phyloP scores from a whole-genome alignment of 1,284 basidiomycete species.

The Pseudozyma thailandica region DNA sequence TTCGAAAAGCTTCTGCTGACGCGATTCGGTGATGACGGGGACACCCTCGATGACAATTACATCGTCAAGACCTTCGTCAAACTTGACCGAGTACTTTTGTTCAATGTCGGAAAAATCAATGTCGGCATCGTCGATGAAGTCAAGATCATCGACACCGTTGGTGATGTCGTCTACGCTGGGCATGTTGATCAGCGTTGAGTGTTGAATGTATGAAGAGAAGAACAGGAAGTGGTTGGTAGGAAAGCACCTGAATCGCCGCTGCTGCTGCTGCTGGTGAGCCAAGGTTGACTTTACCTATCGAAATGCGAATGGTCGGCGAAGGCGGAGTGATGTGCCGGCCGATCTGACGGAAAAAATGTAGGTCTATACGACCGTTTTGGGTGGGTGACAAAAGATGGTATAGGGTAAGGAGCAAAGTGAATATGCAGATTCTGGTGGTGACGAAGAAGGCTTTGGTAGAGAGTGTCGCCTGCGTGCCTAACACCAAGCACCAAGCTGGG shows the following conservation, averaged over 20 bases:
- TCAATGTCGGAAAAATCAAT: slow-evolving; percentile 96
- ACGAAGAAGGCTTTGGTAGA: slow-evolving; percentile 1
- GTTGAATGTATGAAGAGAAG: neutral
- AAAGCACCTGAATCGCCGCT: slow-evolving; percentile 1
- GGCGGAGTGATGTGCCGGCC: slow-evolving; percentile 21
- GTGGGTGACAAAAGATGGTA: neutral
- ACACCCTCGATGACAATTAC: slow-evolving; percentile 70
- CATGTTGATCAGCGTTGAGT: slow-evolving; percentile 23
- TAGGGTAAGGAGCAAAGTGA: neutral
- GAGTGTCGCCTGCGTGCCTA: neutral
- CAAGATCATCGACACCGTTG: slow-evolving; percentile 53
- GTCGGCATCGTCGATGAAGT: slow-evolving; percentile 71
- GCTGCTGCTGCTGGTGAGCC: slow-evolving; percentile 15
- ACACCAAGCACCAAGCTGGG: neutral
- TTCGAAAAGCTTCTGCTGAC: slow-evolving; percentile 68
- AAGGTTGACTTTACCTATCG: slow-evolving; percentile 3
- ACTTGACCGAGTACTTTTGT: slow-evolving; percentile 75
- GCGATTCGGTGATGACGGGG: slow-evolving; percentile 68
- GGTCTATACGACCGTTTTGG: slow-evolving; percentile 48
- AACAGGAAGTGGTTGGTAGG: neutral
- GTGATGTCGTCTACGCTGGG: slow-evolving; percentile 49
- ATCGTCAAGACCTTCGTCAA: slow-evolving; percentile 69
- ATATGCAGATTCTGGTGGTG: neutral
- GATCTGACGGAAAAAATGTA: slow-evolving; percentile 5
- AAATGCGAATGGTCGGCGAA: slow-evolving; percentile 14